These are phyloP conservation scores for Rubroboletus pulcherrimus DNA, from an alignment of 768 basidiomycete genomes.

Conservation along the genomic window DNA sequence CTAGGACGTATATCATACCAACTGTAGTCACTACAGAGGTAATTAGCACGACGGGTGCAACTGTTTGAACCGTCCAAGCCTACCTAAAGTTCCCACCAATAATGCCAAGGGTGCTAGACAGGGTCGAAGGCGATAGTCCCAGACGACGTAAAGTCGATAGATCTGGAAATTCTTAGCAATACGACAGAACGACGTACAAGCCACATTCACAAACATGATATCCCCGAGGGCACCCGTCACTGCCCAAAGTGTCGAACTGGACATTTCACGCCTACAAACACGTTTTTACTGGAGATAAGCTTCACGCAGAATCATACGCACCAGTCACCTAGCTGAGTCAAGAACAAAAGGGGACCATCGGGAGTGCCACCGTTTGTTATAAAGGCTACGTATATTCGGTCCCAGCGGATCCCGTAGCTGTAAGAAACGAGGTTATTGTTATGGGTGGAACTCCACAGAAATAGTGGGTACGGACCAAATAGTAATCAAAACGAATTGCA, in stretches of 20 bases:
- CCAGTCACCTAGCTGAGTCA: conserved; percentile 2
- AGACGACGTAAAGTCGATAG: conserved; percentile 8
- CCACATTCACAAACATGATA: conserved; percentile 1
- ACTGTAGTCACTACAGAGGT: background rate
- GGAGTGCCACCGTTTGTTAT: conserved; percentile 2
- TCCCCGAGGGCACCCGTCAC: conserved; percentile 4
- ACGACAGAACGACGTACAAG: background rate
- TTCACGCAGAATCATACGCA: background rate
- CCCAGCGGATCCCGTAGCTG: conserved; percentile 8
- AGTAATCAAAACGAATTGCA: conserved; percentile 9
- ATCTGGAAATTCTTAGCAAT: background rate
- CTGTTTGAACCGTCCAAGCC: background rate
- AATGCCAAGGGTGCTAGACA: conserved; percentile 1
- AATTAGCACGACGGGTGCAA: background rate
- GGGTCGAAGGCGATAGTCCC: conserved; percentile 1
- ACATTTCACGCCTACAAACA: conserved; percentile 2
- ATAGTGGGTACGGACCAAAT: background rate
- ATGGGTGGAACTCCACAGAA: background rate
- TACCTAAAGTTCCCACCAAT: background rate
- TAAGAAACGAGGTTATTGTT: background rate
- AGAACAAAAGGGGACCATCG: conserved; percentile 1
- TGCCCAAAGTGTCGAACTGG: conserved; percentile 4
- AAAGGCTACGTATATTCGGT: conserved; percentile 4
- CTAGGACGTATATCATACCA: background rate
- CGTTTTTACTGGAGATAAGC: background rate